Evolutionary conservation across 2,329 filamentous ascomycete species (phyloP), one percentile per base, ranked within the genome.

Genomic region (Fusarium oxysporum): DNA sequence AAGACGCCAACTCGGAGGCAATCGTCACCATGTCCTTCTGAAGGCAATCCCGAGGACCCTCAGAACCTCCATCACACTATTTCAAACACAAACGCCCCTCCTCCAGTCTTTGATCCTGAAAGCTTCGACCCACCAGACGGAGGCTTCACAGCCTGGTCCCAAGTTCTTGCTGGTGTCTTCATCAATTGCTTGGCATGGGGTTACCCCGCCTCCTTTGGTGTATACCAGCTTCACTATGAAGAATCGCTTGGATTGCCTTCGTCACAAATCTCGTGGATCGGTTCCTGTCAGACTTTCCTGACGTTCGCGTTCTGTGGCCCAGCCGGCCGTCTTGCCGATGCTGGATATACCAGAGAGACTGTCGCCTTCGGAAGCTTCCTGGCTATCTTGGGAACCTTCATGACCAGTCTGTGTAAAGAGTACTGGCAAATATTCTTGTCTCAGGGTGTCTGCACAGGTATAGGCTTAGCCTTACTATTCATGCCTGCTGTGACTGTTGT

Each of bases 401-500:
- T 84, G 79, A 86, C 84, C 4, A 86, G 84, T 63, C 68, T 86
- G 8, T 81, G 80, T 45, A 82, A 76, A 11, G 71, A 79, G 55
- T 89, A 88, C 79, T 89, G 85, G 84, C 85, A 89, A 72, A 82
- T 89, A 44, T 80, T 90, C 41, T 80, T 90, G 17, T 81, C 86
- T 2, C 88, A 90, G 76, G 88, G 88, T 21, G 61, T 89, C 37
- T 86, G 85, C 65, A 81, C 84, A 7, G 87, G 87, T 2, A 68
- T 88, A 12, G 89, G 89, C 6, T 83, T 86, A 40, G 90, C 89
- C 19, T 83, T 87, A 61, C 81, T 90, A 40, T 91, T 89, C 78
- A 86, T 90, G 65, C 87, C 90, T 4, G 85, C 87, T 32, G 84
- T 92, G 33, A 87, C 89, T 23, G 85, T 92, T 45, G 82, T 92